Base-by-base conservation (phyloP, 176 grass and related monocot species). In the Dendrocalamus sinicus region DNA sequence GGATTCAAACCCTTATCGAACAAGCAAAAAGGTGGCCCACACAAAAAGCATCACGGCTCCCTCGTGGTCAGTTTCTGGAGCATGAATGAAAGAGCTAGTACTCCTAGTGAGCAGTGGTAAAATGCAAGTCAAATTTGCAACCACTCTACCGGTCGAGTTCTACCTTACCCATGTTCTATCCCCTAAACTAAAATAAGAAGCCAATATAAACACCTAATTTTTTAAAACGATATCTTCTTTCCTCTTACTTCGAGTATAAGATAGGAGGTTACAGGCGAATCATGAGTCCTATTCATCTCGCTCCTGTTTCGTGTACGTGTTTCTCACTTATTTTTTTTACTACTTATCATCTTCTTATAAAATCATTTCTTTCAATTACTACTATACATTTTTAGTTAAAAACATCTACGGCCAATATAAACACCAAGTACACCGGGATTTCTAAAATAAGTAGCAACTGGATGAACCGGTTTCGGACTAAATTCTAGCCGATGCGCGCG, bases 191-290 rank as follows among this genome's bases (percentile, higher is more conserved):
- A 3, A 35, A 35, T 35, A 4, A 3, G 32, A 4, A 35, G 32
- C 4, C 4, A 37, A 37, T 39, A 5, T 5, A 5, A 5, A 39
- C 0, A 39, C 0, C 37, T 39, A 39, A 39, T 39, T 39, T 39
- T 39, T 39, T 39, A 39, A 37, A 5, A 39, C 4, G 0, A 39
- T 4, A 5, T 37, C 4, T 39, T 5, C 0, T 4, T 39, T 39
- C 0, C 37, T 39, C 37, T 39, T 39, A 0, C 4, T 39, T 0
- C 2, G 4, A 39, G 37, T 4, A 39, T 5, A 39, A 39, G 4
- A 0, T 5, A 39, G 0, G 0, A 5, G 4, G 0, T 39, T 39
- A 39, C 4, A 39, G 4, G 4, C 3, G 4, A 0, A 39, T 5
- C 37, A 39, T 39, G 4, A 39, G 5, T 5, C 0, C 4, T 0